A percentile compares a stretch with the other conserved stretches of the same genome.
These are phyloP conservation scores for Tolypocladium paradoxum DNA, from an alignment of 2,329 filamentous ascomycete species.

Conservation along the genomic window DNA sequence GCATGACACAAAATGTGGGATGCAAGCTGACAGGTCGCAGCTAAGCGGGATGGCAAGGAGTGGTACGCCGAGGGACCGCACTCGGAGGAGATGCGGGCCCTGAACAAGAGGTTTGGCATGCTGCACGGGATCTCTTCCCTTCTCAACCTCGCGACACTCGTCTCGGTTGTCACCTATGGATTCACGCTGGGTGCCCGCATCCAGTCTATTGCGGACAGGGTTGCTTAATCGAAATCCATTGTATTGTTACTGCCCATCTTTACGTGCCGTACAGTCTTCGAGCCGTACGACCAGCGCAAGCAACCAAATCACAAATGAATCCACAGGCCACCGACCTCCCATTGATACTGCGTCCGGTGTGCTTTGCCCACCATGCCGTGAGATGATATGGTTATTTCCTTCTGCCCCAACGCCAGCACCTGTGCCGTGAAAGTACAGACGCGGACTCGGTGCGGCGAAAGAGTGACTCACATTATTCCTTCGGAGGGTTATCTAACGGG, in stretches of 20 bases:
- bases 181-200: slow-evolving; percentile 58
- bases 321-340: no score
- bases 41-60: slow-evolving; percentile 82
- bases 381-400: not conserved
- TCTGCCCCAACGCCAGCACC: not conserved
- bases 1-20: not conserved
- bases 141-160: slow-evolving; percentile 62
- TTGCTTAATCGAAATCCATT: not conserved
- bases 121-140: slow-evolving; percentile 75
- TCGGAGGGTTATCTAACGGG: not conserved
- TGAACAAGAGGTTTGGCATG: slow-evolving; percentile 70
- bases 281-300: not conserved
- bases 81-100: slow-evolving; percentile 68
- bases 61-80: slow-evolving; percentile 71
- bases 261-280: not conserved
- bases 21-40: slow-evolving; percentile 28
- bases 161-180: slow-evolving; percentile 67
- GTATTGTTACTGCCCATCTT: not conserved
- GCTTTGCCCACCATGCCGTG: not conserved
- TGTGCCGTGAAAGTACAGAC: not conserved
- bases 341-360: not conserved
- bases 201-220: slow-evolving; percentile 23
- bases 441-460: not conserved
- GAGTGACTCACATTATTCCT: not conserved
- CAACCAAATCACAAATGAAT: not conserved